A percentile compares a stretch with the other conserved stretches of the same genome.
Evolutionary conservation across 441 rosid genomes (phyloP).

Genomic region (Dalechampia spathulata): DNA sequence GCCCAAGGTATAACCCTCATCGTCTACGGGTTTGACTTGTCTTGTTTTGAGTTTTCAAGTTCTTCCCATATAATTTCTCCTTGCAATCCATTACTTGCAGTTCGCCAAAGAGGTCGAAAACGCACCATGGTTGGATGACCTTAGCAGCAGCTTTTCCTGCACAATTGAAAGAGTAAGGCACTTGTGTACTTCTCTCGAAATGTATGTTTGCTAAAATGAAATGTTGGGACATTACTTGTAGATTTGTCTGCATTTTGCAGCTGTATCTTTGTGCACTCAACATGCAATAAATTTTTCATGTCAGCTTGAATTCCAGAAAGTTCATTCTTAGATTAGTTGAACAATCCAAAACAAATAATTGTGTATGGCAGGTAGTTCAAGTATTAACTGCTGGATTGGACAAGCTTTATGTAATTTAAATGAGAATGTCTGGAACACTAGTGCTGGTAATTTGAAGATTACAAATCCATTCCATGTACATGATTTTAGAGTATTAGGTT

Average conservation of each 20-base stretch:
- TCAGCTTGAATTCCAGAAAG: background rate
- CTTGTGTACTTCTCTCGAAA: background rate
- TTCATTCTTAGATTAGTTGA: background rate
- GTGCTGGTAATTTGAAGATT: too few species aligned
- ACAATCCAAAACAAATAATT: too few species aligned
- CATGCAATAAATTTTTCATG: background rate
- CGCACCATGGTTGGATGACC: conserved; percentile 87
- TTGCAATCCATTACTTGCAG: conserved; percentile 28
- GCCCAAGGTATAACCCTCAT: conserved; percentile 54
- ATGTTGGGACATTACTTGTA: background rate
- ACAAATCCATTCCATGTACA: too few species aligned
- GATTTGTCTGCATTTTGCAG: background rate
- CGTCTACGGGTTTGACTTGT: background rate
- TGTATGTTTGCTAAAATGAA: conserved; percentile 4
- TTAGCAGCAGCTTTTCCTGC: conserved; percentile 2
- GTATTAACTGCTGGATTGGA: background rate
- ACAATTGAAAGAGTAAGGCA: conserved; percentile 7
- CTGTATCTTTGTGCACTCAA: background rate
- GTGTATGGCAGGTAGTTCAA: too few species aligned
- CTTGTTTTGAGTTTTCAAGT: background rate
- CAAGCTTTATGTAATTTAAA: too few species aligned
- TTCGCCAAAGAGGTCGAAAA: conserved; percentile 85
- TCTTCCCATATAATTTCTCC: background rate
- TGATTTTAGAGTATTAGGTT: too few species aligned
- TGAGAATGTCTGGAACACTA: too few species aligned